Evolutionary conservation across 2,329 filamentous ascomycete genomes (phyloP).

Genomic region (Ophiostoma fasciatum): DNA sequence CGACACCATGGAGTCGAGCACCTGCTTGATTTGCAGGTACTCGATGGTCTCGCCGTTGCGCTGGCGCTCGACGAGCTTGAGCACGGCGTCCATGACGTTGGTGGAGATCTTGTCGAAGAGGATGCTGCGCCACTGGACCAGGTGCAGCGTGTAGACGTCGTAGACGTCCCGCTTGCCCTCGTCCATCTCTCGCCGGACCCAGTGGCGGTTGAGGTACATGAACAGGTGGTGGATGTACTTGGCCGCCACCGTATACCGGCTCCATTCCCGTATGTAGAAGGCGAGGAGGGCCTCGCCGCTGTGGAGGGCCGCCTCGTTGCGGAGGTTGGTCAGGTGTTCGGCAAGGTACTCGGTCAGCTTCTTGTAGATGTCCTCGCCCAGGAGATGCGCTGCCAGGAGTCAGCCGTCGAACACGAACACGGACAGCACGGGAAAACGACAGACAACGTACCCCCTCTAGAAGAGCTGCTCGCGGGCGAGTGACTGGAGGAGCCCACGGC

Average conservation of each 20-base stretch:
- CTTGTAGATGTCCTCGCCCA: conserved; percentile 91
- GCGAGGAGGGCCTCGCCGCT: conserved; percentile 77
- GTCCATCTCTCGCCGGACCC: conserved; percentile 98
- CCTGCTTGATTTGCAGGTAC: conserved; percentile 88
- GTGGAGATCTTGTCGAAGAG: conserved; percentile 72
- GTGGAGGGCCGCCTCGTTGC: conserved; percentile 60
- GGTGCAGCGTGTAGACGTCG: conserved; percentile 91
- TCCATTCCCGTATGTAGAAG: conserved; percentile 96
- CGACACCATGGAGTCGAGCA: conserved; percentile 93
- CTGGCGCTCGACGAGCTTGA: conserved; percentile 94
- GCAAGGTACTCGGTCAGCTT: conserved; percentile 78
- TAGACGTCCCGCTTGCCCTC: conserved; percentile 98
- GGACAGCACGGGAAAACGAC: not conserved
- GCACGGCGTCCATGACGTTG: conserved; percentile 88
- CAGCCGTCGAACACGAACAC: not conserved
- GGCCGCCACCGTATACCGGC: conserved; percentile 83
- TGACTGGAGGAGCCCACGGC: conserved; percentile 47
- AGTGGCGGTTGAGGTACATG: conserved; percentile 90
- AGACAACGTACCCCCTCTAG: conserved; percentile 2
- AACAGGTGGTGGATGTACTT: conserved; percentile 98
- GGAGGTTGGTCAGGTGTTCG: conserved; percentile 57
- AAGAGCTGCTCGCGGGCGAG: not conserved
- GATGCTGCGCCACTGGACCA: conserved; percentile 89
- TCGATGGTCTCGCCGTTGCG: conserved; percentile 96
- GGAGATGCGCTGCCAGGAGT: conserved; percentile 57